Percentiles rank a stretch among this genome's conserved stretches.
Evolutionary conservation across 2,329 filamentous ascomycete species (phyloP).

Genomic region (Colletotrichum sp.): DNA sequence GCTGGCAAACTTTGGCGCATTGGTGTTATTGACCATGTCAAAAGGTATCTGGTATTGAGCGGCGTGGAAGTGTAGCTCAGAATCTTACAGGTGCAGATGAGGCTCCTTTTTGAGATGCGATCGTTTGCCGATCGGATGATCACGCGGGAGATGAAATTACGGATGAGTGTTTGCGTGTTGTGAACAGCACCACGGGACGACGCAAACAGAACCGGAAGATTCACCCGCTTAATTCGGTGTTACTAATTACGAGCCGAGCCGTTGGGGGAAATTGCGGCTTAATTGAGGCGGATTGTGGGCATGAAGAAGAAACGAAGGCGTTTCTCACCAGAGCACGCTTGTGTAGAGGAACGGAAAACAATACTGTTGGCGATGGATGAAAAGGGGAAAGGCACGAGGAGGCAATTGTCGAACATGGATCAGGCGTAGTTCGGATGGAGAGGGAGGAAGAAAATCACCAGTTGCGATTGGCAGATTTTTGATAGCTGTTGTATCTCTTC

Average conservation of each 20-base stretch:
- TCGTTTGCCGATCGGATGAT: background rate
- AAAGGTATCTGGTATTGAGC: background rate
- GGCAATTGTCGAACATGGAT: background rate
- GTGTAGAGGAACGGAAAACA: background rate
- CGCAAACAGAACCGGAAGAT: background rate
- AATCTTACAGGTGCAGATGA: background rate
- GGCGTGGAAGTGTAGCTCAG: accelerated
- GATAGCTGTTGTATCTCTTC: too few species aligned
- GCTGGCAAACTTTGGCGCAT: background rate
- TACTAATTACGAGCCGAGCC: background rate
- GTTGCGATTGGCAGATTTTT: background rate
- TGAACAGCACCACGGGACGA: background rate
- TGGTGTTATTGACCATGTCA: background rate
- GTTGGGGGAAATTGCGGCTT: background rate
- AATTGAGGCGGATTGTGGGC: background rate
- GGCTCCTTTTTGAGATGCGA: background rate
- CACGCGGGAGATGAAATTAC: background rate
- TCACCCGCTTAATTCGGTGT: background rate
- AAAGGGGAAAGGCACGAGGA: background rate
- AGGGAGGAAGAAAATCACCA: too few species aligned
- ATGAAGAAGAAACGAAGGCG: background rate
- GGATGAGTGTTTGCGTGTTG: background rate
- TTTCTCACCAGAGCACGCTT: background rate
- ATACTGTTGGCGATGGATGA: background rate
- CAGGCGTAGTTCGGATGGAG: background rate